phyloP scores from a whole-genome alignment of 352 stramenopile genomes.

The Globisporangium paroecandrum region DNA sequence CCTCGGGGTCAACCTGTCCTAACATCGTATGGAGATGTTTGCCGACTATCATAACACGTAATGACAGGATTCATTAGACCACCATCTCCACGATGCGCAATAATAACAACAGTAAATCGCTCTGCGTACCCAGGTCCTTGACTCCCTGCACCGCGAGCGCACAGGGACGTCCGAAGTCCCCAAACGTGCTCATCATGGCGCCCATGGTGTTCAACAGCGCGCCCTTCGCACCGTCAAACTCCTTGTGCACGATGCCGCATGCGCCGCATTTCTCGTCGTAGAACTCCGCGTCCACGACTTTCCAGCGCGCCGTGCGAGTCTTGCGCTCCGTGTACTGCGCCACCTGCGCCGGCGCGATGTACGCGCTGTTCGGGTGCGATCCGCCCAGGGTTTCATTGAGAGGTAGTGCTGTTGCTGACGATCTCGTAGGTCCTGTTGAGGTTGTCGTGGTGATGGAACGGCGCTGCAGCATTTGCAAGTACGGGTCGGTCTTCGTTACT shows the following conservation, averaged over 20 bases:
- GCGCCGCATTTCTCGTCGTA: constrained; percentile 48
- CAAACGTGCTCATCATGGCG: constrained; percentile 85
- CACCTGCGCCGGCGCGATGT: constrained; percentile 47
- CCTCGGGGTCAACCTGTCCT: constrained; percentile 38
- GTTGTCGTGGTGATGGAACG: constrained; percentile 39
- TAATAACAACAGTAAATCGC: background rate
- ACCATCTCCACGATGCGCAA: background rate
- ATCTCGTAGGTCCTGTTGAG: background rate
- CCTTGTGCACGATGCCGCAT: constrained; percentile 51
- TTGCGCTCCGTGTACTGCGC: constrained; percentile 47
- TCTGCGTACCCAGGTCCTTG: constrained; percentile 38
- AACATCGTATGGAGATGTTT: constrained; percentile 45
- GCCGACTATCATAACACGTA: constrained; percentile 35
- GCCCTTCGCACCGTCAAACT: constrained; percentile 38
- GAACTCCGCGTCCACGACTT: constrained; percentile 70
- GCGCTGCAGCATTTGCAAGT: constrained; percentile 80
- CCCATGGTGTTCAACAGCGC: constrained; percentile 61
- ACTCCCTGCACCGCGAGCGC: constrained; percentile 55
- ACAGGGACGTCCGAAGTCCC: constrained; percentile 57
- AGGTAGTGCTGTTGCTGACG: background rate
- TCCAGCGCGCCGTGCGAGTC: constrained; percentile 56
- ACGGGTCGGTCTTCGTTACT: constrained; percentile 40
- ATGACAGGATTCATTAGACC: constrained; percentile 8
- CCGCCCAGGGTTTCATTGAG: background rate
- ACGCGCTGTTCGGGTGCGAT: constrained; percentile 58